Conservation (phyloP, 2,329 filamentous ascomycete genomes). For the Claviceps capensis region DNA sequence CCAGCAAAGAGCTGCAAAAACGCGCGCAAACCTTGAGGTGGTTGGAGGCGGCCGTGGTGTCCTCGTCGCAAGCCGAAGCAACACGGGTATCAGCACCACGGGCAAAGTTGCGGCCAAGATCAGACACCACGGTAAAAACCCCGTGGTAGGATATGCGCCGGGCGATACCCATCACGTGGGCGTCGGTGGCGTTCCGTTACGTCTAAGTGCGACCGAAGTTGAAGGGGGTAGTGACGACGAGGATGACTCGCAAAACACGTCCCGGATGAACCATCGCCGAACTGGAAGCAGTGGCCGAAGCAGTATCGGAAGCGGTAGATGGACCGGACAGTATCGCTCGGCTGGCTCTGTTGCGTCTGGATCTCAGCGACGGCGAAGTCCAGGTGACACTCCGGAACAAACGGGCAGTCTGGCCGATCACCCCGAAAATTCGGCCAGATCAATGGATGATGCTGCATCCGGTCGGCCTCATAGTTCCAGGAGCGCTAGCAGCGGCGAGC, state of each 20-base stretch:
- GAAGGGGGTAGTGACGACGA: slow-evolving; percentile 77
- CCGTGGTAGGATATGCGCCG: slow-evolving; percentile 64
- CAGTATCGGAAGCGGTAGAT: slow-evolving; percentile 43
- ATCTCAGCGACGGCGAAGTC: slow-evolving; percentile 31
- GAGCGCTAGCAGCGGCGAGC: slow-evolving; percentile 45
- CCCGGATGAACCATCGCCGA: slow-evolving; percentile 49
- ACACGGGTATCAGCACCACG: slow-evolving; percentile 46
- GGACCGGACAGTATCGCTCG: slow-evolving; percentile 36
- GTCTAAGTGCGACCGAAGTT: slow-evolving; percentile 89
- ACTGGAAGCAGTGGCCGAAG: slow-evolving; percentile 66
- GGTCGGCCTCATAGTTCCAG: slow-evolving; percentile 35
- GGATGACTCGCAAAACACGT: slow-evolving; percentile 39
- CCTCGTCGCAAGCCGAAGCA: slow-evolving; percentile 34
- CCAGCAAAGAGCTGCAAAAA: slow-evolving; percentile 75
- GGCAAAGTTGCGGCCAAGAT: slow-evolving; percentile 73
- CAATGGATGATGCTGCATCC: slow-evolving; percentile 29
- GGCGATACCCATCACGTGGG: slow-evolving; percentile 56
- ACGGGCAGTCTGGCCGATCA: slow-evolving; percentile 36
- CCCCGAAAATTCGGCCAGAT: slow-evolving; percentile 15
- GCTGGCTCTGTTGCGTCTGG: slow-evolving; percentile 28
- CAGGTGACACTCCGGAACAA: slow-evolving; percentile 42
- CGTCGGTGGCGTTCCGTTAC: slow-evolving; percentile 71
- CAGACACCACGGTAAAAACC: slow-evolving; percentile 70
- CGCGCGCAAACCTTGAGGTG: slow-evolving; percentile 73
- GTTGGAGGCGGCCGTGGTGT: slow-evolving; percentile 43